Evolutionary conservation across 2,329 filamentous ascomycete genomes (phyloP).

Genomic region (Colletotrichum musae): DNA sequence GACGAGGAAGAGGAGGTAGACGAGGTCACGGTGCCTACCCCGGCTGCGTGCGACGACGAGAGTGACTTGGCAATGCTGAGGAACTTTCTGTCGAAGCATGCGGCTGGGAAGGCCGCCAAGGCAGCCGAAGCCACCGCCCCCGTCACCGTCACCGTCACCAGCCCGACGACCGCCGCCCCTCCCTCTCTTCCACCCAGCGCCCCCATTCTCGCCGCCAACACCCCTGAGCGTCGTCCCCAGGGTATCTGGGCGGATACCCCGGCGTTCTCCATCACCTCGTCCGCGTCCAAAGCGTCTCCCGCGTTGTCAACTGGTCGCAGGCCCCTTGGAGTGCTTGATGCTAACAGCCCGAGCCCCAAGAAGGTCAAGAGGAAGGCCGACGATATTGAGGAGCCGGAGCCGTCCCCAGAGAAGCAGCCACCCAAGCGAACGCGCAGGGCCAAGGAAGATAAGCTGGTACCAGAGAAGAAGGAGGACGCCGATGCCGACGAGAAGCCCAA

Average conservation of each 20-base stretch:
- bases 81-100: slow-evolving; percentile 29
- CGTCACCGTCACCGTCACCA: background rate
- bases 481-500: background rate
- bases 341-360: slow-evolving; percentile 55
- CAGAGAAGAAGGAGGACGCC: slow-evolving; percentile 11
- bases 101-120: slow-evolving; percentile 51
- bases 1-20: background rate
- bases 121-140: slow-evolving; percentile 44
- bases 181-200: background rate
- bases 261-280: slow-evolving; percentile 16
- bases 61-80: slow-evolving; percentile 29
- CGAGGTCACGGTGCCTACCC: background rate
- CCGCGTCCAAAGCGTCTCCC: slow-evolving; percentile 9
- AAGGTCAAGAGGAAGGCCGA: slow-evolving; percentile 55
- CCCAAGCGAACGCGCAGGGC: slow-evolving; percentile 44
- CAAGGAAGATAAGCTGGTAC: slow-evolving; percentile 40
- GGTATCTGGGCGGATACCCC: slow-evolving; percentile 20
- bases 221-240: slow-evolving; percentile 27
- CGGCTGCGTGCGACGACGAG: slow-evolving; percentile 17
- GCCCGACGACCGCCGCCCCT: no score
- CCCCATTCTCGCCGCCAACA: slow-evolving; percentile 21
- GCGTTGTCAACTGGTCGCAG: slow-evolving; percentile 15
- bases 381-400: slow-evolving; percentile 39
- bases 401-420: slow-evolving; percentile 34
- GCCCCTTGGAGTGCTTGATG: slow-evolving; percentile 53